Evolutionary conservation across 257 asterid species (phyloP).

Genomic region (Henckelia pumila): DNA sequence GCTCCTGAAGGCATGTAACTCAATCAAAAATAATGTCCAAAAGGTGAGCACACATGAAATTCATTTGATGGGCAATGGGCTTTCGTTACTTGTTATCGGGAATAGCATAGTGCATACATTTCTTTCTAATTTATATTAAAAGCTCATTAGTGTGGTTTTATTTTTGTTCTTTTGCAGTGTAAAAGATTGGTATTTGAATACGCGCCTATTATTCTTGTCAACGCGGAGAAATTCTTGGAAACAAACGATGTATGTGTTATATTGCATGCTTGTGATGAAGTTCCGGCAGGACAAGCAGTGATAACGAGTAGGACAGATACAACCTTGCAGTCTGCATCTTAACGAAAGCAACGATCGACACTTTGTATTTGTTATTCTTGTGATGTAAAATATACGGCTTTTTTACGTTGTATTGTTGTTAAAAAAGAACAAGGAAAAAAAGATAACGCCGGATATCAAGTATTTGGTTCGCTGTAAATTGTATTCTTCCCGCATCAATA

Average conservation of each 20-base stretch:
- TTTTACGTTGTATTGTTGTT: neutral
- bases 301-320: slow-evolving; percentile 17
- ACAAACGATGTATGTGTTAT: slow-evolving; percentile 55
- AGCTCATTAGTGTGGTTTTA: slow-evolving; percentile 6
- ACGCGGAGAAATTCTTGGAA: slow-evolving; percentile 81
- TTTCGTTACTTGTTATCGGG: neutral
- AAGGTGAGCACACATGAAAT: slow-evolving; percentile 46
- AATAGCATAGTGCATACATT: neutral
- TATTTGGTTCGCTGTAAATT: slow-evolving; percentile 28
- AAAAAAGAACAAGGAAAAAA: neutral
- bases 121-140: neutral
- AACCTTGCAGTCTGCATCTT: slow-evolving; percentile 56
- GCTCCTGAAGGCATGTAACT: slow-evolving; percentile 79
- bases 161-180: slow-evolving; percentile 52
- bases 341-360: slow-evolving; percentile 9
- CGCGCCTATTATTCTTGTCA: slow-evolving; percentile 65
- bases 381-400: neutral
- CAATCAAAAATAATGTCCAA: slow-evolving; percentile 43
- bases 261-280: slow-evolving; percentile 60
- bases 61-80: neutral
- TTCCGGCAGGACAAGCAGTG: slow-evolving; percentile 22
- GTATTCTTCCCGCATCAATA: neutral
- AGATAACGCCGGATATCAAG: neutral
- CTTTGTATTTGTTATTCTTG: neutral
- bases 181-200: slow-evolving; percentile 85